Percentiles rank a stretch among this genome's conserved stretches.
Conservation (phyloP, 2,329 filamentous ascomycete genomes). For the Shiraia bambusicola region DNA sequence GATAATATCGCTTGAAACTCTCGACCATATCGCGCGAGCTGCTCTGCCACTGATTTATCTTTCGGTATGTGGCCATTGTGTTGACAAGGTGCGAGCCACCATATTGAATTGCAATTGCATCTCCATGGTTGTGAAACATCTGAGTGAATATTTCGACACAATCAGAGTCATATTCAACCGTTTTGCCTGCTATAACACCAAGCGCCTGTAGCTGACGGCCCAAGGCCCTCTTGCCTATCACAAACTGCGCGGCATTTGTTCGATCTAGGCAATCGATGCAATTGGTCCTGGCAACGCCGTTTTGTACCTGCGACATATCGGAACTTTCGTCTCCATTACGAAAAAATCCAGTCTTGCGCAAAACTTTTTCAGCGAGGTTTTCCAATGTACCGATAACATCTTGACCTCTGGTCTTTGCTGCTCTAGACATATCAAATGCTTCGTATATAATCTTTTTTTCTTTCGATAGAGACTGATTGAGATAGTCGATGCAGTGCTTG, state of each 20-base stretch:
- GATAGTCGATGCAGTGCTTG: slow-evolving; percentile 81
- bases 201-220: slow-evolving; percentile 90
- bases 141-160: slow-evolving; percentile 94
- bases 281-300: slow-evolving; percentile 91
- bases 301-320: slow-evolving; percentile 71
- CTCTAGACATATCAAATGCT: slow-evolving; percentile 97
- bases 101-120: slow-evolving; percentile 97
- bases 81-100: slow-evolving; percentile 97
- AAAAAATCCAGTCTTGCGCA: slow-evolving; percentile 88
- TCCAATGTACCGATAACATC: slow-evolving; percentile 94
- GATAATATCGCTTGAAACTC: slow-evolving; percentile 98
- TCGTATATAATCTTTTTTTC: slow-evolving; percentile 89
- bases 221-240: slow-evolving; percentile 91
- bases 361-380: slow-evolving; percentile 81
- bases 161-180: slow-evolving; percentile 90
- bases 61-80: slow-evolving; percentile 98
- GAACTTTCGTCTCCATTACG: slow-evolving; percentile 79
- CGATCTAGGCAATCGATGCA: slow-evolving; percentile 97
- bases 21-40: slow-evolving; percentile 98
- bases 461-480: slow-evolving; percentile 87
- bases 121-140: slow-evolving; percentile 95
- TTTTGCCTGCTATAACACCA: slow-evolving; percentile 77
- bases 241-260: slow-evolving; percentile 96
- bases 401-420: slow-evolving; percentile 84
- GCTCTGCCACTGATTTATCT: slow-evolving; percentile 98